phyloP scores from a whole-genome alignment of 1,139 yeast species.

The Taphrina deformans region DNA sequence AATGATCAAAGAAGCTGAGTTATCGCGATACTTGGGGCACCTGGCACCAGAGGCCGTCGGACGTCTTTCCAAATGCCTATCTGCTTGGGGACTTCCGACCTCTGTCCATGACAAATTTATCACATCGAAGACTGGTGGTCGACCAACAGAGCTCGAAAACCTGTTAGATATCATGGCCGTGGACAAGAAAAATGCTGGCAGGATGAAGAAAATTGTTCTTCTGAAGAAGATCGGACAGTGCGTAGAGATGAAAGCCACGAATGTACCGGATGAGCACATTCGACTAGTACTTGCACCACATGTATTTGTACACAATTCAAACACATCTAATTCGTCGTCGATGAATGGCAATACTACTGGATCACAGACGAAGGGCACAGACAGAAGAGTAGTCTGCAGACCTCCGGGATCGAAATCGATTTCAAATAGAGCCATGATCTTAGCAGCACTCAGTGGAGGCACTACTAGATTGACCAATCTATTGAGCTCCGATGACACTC shows the following conservation, averaged over 20 bases:
- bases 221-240: slow-evolving; percentile 84
- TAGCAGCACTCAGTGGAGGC: slow-evolving; percentile 90
- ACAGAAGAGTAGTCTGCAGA: slow-evolving; percentile 54
- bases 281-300: slow-evolving; percentile 60
- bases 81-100: slow-evolving; percentile 82
- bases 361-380: slow-evolving; percentile 38
- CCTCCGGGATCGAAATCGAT: slow-evolving; percentile 99
- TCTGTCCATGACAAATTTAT: slow-evolving; percentile 73
- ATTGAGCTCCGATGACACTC: slow-evolving; percentile 92
- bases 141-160: slow-evolving; percentile 68
- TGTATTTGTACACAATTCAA: slow-evolving; percentile 20
- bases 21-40: slow-evolving; percentile 84
- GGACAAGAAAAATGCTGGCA: slow-evolving; percentile 94
- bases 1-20: slow-evolving; percentile 90
- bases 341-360: background rate
- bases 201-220: slow-evolving; percentile 80
- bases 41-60: slow-evolving; percentile 93
- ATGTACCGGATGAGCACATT: slow-evolving; percentile 75
- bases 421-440: slow-evolving; percentile 86
- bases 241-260: slow-evolving; percentile 83
- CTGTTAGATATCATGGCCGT: slow-evolving; percentile 85
- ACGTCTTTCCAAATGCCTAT: slow-evolving; percentile 75
- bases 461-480: slow-evolving; percentile 78
- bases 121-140: slow-evolving; percentile 65
- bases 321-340: slow-evolving; percentile 39